Evolutionary conservation across 1,284 basidiomycete genomes (phyloP).

Genomic region (Cryptococcus wingfieldii): DNA sequence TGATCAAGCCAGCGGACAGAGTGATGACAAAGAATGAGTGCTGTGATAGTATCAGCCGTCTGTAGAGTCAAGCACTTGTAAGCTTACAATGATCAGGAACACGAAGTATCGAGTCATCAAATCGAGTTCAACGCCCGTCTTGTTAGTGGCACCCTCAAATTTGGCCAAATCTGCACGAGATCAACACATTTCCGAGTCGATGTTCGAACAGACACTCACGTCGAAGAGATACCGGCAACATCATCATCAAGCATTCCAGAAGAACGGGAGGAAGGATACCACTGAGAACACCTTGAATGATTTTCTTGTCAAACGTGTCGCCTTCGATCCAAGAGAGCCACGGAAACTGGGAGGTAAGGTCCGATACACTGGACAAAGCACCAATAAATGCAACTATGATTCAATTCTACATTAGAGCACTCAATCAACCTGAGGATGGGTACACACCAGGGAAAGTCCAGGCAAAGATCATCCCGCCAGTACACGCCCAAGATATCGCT

Average conservation of each 20-base stretch:
- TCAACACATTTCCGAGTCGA: neutral
- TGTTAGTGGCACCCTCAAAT: slow-evolving; percentile 67
- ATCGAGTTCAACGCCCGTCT: slow-evolving; percentile 65
- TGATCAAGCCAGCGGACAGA: slow-evolving; percentile 59
- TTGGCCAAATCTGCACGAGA: slow-evolving; percentile 55
- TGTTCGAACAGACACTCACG: slow-evolving; percentile 46
- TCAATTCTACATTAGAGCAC: neutral
- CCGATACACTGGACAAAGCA: slow-evolving; percentile 51
- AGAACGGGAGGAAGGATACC: slow-evolving; percentile 64
- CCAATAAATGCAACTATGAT: slow-evolving; percentile 50
- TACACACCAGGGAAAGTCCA: slow-evolving; percentile 59
- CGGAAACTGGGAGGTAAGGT: slow-evolving; percentile 47
- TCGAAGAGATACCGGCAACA: slow-evolving; percentile 66
- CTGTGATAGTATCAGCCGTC: slow-evolving; percentile 17
- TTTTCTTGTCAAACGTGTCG: slow-evolving; percentile 21
- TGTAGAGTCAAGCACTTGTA: neutral
- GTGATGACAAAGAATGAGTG: slow-evolving; percentile 66
- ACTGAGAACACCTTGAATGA: slow-evolving; percentile 60
- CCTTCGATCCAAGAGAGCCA: slow-evolving; percentile 64
- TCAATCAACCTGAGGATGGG: neutral
- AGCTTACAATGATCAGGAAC: slow-evolving; percentile 63
- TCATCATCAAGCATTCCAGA: slow-evolving; percentile 62
- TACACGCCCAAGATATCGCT: slow-evolving; percentile 51
- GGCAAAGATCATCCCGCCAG: slow-evolving; percentile 59
- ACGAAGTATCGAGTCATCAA: slow-evolving; percentile 70